Evolutionary conservation across 2,329 filamentous ascomycete genomes (phyloP), one percentile per base, ranked within the genome.

Genomic region (Trichoderma simmonsii): DNA sequence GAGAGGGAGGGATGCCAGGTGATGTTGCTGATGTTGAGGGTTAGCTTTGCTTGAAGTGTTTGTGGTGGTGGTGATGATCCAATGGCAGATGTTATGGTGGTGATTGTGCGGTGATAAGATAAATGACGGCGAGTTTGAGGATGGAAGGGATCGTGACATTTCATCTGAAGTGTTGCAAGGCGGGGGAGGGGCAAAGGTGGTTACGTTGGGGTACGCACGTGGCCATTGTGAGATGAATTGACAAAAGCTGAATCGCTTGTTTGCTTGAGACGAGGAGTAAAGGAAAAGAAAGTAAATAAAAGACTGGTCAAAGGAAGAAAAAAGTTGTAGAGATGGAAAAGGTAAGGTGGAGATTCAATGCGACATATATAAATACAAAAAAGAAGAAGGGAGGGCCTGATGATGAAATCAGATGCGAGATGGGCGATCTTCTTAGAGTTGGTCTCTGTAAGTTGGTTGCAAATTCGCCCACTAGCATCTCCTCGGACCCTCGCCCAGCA

Each of bases 1-100:
- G 92, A 92, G 80, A 96, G 91, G 74, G 92, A 93, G 9, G 91
- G 87, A 86, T 96, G 93, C 93, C 93, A 96, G 82, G 93, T 95
- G 82, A 96, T 95, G 87, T 96, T 96, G 82, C 93, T 96, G 80
- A 73, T 12, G 59, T 6, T 66, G 74, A 61, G 66, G 64, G 60
- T 73, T 73, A 62, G n/a, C 28, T 56, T 57, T 12, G 43, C 0
- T 48, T 21, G 43, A 0, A 21, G 8, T 48, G 8, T n/a, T 12
- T 3, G 11, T 54, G 48, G 48, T 54, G 21, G 5, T 6, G 48
- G 3, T 24, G 5, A 4, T 14, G 21, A 24, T 54, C 3, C n/a
- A 54, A 54, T 24, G n/a, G 43, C 48, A 7, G 4, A 21, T 21
- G 1, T 11, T 51, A 14, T 51, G 48, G 48, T 54, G 48, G 3